A percentile compares a stretch with the other conserved stretches of the same genome.
Evolutionary conservation across 2,329 filamentous ascomycete species (phyloP).

Genomic region (Ophiostoma sp.): DNA sequence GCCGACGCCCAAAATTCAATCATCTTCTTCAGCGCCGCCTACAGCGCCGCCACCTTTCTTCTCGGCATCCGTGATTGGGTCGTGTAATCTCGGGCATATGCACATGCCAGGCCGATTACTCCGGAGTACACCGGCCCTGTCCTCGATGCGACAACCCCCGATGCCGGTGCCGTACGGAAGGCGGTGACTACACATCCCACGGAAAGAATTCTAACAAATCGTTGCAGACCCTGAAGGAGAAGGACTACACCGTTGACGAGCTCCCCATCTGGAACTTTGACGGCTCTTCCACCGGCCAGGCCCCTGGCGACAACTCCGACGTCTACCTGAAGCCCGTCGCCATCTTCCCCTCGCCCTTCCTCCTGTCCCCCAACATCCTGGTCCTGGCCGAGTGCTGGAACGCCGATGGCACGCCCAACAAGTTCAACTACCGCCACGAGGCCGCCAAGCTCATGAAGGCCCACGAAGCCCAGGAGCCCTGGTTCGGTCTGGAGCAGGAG

Average conservation of each 20-base stretch:
- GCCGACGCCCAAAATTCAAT: constrained; percentile 10
- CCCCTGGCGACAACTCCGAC: constrained; percentile 73
- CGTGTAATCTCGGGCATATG: background rate
- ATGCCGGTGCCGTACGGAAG: background rate
- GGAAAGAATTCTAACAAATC: background rate
- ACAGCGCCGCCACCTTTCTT: background rate
- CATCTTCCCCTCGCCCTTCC: constrained; percentile 85
- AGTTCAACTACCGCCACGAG: constrained; percentile 97
- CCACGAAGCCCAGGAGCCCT: constrained; percentile 76
- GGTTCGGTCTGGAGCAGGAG: constrained; percentile 98
- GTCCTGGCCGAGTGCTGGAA: constrained; percentile 95
- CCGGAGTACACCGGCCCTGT: background rate
- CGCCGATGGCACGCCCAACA: constrained; percentile 89
- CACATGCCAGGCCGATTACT: background rate
- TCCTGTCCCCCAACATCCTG: constrained; percentile 65
- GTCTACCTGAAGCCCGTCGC: constrained; percentile 41
- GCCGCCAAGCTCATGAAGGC: constrained; percentile 83
- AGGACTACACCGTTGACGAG: constrained; percentile 41
- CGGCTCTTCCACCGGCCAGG: constrained; percentile 70
- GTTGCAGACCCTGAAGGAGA: constrained; percentile 27
- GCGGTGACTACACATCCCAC: no score
- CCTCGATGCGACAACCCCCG: background rate
- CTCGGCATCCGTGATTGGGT: no score
- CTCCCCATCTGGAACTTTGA: constrained; percentile 75
- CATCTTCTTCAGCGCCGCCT: background rate